Conservation (phyloP, 2,329 filamentous ascomycete species). For the Paecilomyces formosus region DNA sequence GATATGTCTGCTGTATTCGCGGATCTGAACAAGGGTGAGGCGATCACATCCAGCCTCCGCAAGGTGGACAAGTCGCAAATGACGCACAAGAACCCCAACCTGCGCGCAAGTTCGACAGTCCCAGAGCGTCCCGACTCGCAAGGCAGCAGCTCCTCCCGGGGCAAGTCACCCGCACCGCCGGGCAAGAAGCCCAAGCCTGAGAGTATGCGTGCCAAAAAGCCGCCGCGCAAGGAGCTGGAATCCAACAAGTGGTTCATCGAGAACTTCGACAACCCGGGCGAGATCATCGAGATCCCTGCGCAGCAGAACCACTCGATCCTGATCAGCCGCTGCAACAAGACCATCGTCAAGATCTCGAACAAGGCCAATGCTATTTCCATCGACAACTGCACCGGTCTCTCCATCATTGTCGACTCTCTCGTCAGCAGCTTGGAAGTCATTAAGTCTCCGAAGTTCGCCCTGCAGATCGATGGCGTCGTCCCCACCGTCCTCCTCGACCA, state of each 20-base stretch:
- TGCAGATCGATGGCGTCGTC: conserved; percentile 81
- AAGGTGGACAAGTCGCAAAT: conserved; percentile 95
- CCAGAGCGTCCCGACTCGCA: conserved; percentile 48
- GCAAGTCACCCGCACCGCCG: conserved; percentile 75
- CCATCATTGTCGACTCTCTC: conserved; percentile 79
- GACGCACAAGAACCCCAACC: conserved; percentile 95
- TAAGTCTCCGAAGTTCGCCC: conserved; percentile 86
- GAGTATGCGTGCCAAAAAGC: conserved; percentile 77
- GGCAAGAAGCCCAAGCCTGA: conserved; percentile 82
- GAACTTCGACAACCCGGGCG: conserved; percentile 74
- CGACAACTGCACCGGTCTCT: conserved; percentile 79
- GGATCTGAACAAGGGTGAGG: conserved; percentile 79
- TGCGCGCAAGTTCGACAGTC: conserved; percentile 67
- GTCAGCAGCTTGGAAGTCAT: conserved; percentile 91
- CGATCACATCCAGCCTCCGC: conserved; percentile 79
- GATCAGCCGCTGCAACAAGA: conserved; percentile 85
- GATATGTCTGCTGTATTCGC: conserved; percentile 86
- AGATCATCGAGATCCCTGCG: conserved; percentile 74
- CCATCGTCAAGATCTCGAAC: conserved; percentile 78
- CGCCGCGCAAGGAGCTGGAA: conserved; percentile 68
- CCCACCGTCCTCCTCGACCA: conserved; percentile 89
- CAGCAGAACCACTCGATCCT: conserved; percentile 81
- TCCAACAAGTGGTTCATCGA: conserved; percentile 95
- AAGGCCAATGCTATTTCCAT: conserved; percentile 97
- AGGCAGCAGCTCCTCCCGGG: conserved; percentile 51